These are phyloP conservation scores for Coleophoma cylindrospora DNA, from an alignment of 2,329 filamentous ascomycete genomes.

Conservation along the genomic window DNA sequence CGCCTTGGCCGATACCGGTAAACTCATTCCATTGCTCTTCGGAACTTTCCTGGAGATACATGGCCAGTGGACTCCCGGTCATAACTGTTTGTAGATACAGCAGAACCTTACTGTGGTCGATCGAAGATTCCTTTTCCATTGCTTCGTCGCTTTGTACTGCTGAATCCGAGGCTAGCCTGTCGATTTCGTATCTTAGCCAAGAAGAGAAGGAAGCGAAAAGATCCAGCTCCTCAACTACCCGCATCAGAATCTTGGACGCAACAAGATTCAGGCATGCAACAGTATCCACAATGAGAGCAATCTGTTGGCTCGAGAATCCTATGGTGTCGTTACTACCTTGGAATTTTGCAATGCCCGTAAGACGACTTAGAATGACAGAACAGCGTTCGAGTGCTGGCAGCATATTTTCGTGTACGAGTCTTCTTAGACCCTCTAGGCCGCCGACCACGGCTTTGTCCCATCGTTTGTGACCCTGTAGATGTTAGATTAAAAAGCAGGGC, in stretches of 20 bases:
- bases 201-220: constrained; percentile 74
- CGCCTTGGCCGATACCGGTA: constrained; percentile 37
- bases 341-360: constrained; percentile 80
- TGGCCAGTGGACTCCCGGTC: constrained; percentile 56
- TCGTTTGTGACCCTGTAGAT: constrained; percentile 72
- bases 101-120: constrained; percentile 69
- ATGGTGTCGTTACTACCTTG: constrained; percentile 62
- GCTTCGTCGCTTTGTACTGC: constrained; percentile 61
- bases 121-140: constrained; percentile 69
- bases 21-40: constrained; percentile 47
- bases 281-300: constrained; percentile 63
- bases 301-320: constrained; percentile 59
- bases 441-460: constrained; percentile 86
- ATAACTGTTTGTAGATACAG: constrained; percentile 73
- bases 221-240: constrained; percentile 70
- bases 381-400: constrained; percentile 83
- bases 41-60: constrained; percentile 49
- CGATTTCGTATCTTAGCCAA: constrained; percentile 82
- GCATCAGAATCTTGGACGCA: constrained; percentile 66
- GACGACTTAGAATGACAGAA: constrained; percentile 72
- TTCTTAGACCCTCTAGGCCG: constrained; percentile 72
- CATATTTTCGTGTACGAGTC: constrained; percentile 80
- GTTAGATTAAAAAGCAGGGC: constrained; percentile 8
- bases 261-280: constrained; percentile 72
- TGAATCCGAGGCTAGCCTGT: constrained; percentile 63